Conservation (phyloP, 1,139 yeast genomes). For the Sugiyamaella sp. region DNA sequence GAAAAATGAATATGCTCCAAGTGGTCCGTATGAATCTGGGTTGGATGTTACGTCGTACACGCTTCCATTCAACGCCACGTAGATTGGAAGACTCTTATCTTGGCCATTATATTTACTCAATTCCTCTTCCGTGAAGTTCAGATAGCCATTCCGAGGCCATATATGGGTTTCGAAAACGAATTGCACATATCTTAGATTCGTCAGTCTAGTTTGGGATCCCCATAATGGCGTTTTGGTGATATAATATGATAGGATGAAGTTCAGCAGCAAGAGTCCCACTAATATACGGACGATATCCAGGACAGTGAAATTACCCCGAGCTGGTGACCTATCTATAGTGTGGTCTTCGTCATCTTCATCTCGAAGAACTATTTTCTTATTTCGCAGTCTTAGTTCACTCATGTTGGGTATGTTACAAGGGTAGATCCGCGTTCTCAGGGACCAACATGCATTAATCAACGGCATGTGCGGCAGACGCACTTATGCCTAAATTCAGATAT, state of each 20-base stretch:
- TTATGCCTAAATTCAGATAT: neutral
- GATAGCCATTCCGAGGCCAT: constrained; percentile 34
- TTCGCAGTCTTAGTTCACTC: constrained; percentile 9
- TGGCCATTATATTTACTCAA: constrained; percentile 58
- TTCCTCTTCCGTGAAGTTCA: constrained; percentile 51
- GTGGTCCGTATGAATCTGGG: constrained; percentile 63
- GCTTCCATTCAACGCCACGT: constrained; percentile 64
- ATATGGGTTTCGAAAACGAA: constrained; percentile 36
- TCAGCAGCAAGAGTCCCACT: constrained; percentile 53
- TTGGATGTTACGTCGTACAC: constrained; percentile 69
- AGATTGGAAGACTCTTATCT: constrained; percentile 55
- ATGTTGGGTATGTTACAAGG: too few species aligned
- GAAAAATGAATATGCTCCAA: constrained; percentile 62
- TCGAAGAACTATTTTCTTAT: constrained; percentile 11
- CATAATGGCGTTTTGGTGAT: constrained; percentile 43
- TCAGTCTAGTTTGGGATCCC: constrained; percentile 54
- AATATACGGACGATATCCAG: constrained; percentile 52
- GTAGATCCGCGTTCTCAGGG: constrained; percentile 1
- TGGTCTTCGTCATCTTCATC: constrained; percentile 6
- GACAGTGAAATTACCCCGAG: constrained; percentile 26
- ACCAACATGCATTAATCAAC: neutral
- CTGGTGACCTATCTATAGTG: constrained; percentile 8
- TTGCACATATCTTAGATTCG: constrained; percentile 50
- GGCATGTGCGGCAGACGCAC: neutral
- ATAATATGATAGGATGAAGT: constrained; percentile 47